These are phyloP conservation scores for Pleoardoris graminearum DNA, from an alignment of 2,329 filamentous ascomycete genomes.

Conservation along the genomic window DNA sequence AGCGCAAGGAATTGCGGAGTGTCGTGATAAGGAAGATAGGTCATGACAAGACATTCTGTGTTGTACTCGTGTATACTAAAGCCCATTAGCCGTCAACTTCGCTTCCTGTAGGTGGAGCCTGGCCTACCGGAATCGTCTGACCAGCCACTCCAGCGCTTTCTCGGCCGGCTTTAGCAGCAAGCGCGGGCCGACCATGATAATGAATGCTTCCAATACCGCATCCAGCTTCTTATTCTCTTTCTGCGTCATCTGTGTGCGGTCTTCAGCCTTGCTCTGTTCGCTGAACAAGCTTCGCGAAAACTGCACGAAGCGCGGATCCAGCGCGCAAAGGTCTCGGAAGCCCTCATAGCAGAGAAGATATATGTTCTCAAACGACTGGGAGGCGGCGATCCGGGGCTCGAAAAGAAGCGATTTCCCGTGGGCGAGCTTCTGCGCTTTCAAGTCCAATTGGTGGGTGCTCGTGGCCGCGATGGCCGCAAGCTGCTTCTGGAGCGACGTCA, in stretches of 20 bases:
- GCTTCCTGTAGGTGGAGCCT: conserved; percentile 14
- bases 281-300: conserved; percentile 85
- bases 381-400: conserved; percentile 79
- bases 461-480: conserved; percentile 88
- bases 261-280: conserved; percentile 87
- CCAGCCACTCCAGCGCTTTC: conserved; percentile 92
- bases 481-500: conserved; percentile 92
- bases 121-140: conserved; percentile 81
- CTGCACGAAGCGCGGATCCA: conserved; percentile 76
- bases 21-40: conserved; percentile 91
- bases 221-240: conserved; percentile 83
- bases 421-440: conserved; percentile 88
- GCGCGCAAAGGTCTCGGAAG: conserved; percentile 85
- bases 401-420: conserved; percentile 96
- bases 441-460: conserved; percentile 86
- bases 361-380: conserved; percentile 87
- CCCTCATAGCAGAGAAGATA: conserved; percentile 86
- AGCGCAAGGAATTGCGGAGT: conserved; percentile 83
- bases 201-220: conserved; percentile 75
- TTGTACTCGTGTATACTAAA: conserved; percentile 88
- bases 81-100: conserved; percentile 8
- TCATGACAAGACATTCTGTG: conserved; percentile 73
- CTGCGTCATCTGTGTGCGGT: conserved; percentile 80
- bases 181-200: conserved; percentile 75
- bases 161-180: conserved; percentile 84